Conservation (phyloP, 2,329 filamentous ascomycete species). For the Fusarium albidum region DNA sequence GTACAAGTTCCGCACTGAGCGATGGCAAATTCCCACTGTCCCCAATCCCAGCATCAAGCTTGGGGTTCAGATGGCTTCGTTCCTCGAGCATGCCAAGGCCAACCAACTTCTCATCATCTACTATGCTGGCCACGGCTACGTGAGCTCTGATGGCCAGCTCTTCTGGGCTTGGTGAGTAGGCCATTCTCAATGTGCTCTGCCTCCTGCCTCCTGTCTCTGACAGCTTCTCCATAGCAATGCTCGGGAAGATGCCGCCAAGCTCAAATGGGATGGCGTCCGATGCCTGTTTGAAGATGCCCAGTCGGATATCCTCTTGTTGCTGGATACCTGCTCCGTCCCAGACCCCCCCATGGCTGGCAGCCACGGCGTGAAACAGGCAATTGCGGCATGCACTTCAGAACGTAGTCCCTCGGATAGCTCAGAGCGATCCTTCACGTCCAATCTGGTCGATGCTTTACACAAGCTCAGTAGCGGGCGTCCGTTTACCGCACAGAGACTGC, state of each 20-base stretch:
- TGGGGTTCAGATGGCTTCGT: conserved; percentile 66
- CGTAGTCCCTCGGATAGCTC: conserved; percentile 53
- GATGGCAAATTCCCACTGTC: conserved; percentile 68
- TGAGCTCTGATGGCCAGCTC: conserved; percentile 66
- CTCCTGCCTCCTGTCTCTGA: conserved; percentile 45
- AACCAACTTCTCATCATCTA: conserved; percentile 71
- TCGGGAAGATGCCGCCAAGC: conserved; percentile 64
- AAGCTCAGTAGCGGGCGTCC: conserved; percentile 62
- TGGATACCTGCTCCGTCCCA: conserved; percentile 68
- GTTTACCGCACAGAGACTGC: conserved; percentile 64
- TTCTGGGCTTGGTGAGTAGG: conserved; percentile 72
- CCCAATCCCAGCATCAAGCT: conserved; percentile 69
- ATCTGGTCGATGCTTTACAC: conserved; percentile 62
- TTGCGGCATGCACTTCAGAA: conserved; percentile 66
- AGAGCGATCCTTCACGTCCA: conserved; percentile 67
- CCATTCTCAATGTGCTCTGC: conserved; percentile 25
- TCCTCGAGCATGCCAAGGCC: conserved; percentile 64
- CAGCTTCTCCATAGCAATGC: conserved; percentile 56
- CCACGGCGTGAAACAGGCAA: conserved; percentile 68
- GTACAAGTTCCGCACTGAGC: conserved; percentile 68
- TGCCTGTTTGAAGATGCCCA: conserved; percentile 69
- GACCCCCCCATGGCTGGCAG: conserved; percentile 60
- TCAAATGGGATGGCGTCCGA: conserved; percentile 71
- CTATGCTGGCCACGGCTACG: conserved; percentile 69
- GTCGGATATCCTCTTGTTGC: conserved; percentile 68